A percentile compares a stretch with the other conserved stretches of the same genome.
phyloP scores from a whole-genome alignment of 306 rosid species.

The Prunus davidiana region DNA sequence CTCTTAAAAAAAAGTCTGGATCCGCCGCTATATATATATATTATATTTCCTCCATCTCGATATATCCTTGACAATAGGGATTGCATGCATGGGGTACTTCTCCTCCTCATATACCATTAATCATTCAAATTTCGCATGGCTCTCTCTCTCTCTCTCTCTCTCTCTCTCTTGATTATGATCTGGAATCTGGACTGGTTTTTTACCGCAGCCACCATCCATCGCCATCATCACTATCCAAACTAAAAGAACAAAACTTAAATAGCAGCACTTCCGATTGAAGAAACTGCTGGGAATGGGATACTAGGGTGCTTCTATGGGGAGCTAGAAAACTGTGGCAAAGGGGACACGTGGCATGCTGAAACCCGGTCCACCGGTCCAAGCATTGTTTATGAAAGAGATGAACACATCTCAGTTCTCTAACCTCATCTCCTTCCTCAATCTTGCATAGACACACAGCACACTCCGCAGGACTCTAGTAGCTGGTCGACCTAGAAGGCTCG shows the following conservation, averaged over 20 bases:
- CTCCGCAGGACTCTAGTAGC: slow-evolving; percentile 11
- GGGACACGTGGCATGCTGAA: slow-evolving; percentile 36
- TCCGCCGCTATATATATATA: neutral
- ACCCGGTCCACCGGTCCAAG: slow-evolving; percentile 37
- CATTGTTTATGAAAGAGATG: slow-evolving; percentile 43
- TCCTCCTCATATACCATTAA: too few relatives aligned
- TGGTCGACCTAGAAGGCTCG: too few relatives aligned
- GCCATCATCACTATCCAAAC: neutral
- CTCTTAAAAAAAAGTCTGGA: neutral
- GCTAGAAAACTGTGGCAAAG: slow-evolving; percentile 39
- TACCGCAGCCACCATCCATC: slow-evolving; percentile 51
- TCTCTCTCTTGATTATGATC: neutral
- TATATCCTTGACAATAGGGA: too few relatives aligned
- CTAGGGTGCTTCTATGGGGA: neutral
- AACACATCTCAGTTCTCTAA: slow-evolving; percentile 36
- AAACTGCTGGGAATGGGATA: neutral
- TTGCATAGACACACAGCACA: slow-evolving; percentile 42
- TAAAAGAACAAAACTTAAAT: slow-evolving; percentile 20
- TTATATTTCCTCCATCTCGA: neutral
- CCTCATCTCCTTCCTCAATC: slow-evolving; percentile 44
- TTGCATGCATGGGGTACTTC: neutral
- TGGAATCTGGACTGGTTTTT: neutral
- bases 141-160: too few relatives aligned
- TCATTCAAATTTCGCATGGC: too few relatives aligned
- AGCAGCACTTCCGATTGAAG: slow-evolving; percentile 14